These are phyloP conservation scores for Phytophthora macrochlamydospora DNA, from an alignment of 352 stramenopile species.

Conservation along the genomic window DNA sequence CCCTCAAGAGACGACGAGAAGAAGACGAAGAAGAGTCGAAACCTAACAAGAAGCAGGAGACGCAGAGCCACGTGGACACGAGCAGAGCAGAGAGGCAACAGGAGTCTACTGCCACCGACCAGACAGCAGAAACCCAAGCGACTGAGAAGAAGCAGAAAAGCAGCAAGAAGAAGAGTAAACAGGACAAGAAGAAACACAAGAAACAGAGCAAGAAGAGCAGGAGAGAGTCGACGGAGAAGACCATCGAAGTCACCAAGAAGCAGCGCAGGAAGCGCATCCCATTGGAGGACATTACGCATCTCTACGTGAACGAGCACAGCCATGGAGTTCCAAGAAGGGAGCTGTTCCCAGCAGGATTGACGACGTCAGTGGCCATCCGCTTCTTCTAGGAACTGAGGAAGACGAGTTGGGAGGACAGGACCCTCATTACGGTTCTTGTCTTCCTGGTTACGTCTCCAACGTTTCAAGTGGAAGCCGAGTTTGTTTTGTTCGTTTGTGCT, in stretches of 20 bases:
- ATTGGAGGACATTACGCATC: constrained; percentile 70
- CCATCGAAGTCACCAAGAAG: constrained; percentile 26
- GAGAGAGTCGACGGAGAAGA: constrained; percentile 23
- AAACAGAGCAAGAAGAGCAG: constrained; percentile 25
- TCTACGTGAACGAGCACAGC: constrained; percentile 52
- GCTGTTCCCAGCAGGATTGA: constrained; percentile 28
- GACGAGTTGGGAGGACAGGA: not conserved
- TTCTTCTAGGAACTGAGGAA: constrained; percentile 44
- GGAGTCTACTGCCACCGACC: not conserved
- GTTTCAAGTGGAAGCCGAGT: not conserved
- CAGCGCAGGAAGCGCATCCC: constrained; percentile 43
- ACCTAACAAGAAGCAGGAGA: not conserved
- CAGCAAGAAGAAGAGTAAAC: constrained; percentile 21
- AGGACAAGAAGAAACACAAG: constrained; percentile 34
- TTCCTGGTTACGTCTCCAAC: not conserved
- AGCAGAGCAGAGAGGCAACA: not conserved
- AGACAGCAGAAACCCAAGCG: not conserved
- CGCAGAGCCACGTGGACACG: not conserved
- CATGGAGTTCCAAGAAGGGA: constrained; percentile 21
- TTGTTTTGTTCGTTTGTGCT: constrained; percentile 8
- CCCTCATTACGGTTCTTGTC: not conserved
- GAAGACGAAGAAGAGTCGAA: not conserved
- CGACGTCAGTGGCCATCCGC: constrained; percentile 53
- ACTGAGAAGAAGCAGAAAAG: constrained; percentile 15
- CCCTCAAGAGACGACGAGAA: constrained; percentile 1